Evolutionary conservation across 371 early-diverging fungal genomes (phyloP).

Genomic region (Mucor irregularis): DNA sequence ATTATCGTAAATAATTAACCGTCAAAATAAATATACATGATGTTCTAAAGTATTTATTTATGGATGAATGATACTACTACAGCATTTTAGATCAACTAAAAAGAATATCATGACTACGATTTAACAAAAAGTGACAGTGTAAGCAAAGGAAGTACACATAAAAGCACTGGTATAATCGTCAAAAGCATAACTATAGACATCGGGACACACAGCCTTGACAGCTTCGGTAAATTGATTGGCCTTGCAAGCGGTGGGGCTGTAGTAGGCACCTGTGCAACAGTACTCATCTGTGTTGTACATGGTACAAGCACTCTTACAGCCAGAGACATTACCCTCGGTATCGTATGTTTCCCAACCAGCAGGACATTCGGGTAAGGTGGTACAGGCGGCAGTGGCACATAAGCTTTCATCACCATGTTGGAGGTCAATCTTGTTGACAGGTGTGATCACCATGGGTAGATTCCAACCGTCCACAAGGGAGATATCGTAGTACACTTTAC

Average conservation of each 20-base stretch:
- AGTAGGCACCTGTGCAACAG: conserved; percentile 41
- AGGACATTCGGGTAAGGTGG: conserved; percentile 35
- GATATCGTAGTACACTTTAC: conserved; percentile 36
- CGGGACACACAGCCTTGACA: conserved; percentile 41
- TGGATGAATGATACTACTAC: too few species aligned
- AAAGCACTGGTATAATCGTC: conserved; percentile 51
- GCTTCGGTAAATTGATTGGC: conserved; percentile 29
- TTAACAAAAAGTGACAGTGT: conserved; percentile 50
- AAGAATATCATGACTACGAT: not conserved
- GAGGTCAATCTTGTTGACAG: conserved; percentile 21
- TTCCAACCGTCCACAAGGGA: conserved; percentile 48
- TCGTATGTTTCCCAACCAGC: conserved; percentile 25
- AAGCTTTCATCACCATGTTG: conserved; percentile 4
- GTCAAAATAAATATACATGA: not conserved
- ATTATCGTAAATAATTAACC: not conserved
- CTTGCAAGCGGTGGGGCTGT: conserved; percentile 26
- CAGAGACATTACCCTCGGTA: conserved; percentile 23
- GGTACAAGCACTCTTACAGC: conserved; percentile 42
- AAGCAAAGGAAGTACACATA: conserved; percentile 36
- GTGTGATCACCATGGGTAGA: conserved; percentile 34
- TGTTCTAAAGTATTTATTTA: too few species aligned
- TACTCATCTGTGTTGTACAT: conserved; percentile 35
- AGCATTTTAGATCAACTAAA: conserved; percentile 1
- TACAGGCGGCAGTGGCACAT: conserved; percentile 35
- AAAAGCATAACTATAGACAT: conserved; percentile 57